A percentile compares a stretch with the other conserved stretches of the same genome.
Evolutionary conservation across 352 stramenopile genomes (phyloP).

Genomic region (Phytophthora quininea): DNA sequence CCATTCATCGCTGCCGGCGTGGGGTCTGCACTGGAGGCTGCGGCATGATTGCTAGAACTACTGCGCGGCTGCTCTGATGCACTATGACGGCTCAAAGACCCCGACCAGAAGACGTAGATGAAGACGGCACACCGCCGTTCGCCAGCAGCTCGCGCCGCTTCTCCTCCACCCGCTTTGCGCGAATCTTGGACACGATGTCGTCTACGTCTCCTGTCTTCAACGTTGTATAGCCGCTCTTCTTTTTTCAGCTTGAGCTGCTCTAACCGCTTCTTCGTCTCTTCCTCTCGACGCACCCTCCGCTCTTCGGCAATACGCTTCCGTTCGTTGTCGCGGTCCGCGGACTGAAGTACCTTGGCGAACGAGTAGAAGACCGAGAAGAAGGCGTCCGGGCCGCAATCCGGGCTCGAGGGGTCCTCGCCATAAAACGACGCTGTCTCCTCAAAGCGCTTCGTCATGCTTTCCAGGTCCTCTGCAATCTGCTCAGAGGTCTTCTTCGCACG

Average conservation of each 20-base stretch:
- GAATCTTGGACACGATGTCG: slow-evolving; percentile 86
- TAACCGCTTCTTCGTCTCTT: slow-evolving; percentile 81
- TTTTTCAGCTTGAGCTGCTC: slow-evolving; percentile 84
- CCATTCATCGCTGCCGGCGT: slow-evolving; percentile 35
- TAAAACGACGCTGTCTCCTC: slow-evolving; percentile 74
- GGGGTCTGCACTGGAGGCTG: slow-evolving; percentile 9
- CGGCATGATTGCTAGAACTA: slow-evolving; percentile 12
- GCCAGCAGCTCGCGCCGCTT: slow-evolving; percentile 69
- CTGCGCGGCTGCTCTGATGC: slow-evolving; percentile 9
- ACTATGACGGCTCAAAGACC: slow-evolving; percentile 10
- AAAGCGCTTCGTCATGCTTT: slow-evolving; percentile 70
- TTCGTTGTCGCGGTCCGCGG: slow-evolving; percentile 83
- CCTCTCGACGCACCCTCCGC: slow-evolving; percentile 71
- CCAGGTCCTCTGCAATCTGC: slow-evolving; percentile 55
- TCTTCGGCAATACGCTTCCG: slow-evolving; percentile 85
- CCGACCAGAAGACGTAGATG: slow-evolving; percentile 30
- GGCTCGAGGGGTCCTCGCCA: slow-evolving; percentile 74
- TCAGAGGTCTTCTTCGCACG: slow-evolving; percentile 68
- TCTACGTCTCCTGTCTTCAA: slow-evolving; percentile 84
- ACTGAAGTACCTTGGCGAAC: slow-evolving; percentile 83
- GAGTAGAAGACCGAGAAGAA: slow-evolving; percentile 90
- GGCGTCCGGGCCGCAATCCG: slow-evolving; percentile 68
- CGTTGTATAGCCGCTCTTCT: slow-evolving; percentile 65
- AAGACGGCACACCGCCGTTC: slow-evolving; percentile 30
- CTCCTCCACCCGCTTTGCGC: slow-evolving; percentile 77